Conservation (phyloP, 2,329 filamentous ascomycete species). For the Claviceps quebecensis region DNA sequence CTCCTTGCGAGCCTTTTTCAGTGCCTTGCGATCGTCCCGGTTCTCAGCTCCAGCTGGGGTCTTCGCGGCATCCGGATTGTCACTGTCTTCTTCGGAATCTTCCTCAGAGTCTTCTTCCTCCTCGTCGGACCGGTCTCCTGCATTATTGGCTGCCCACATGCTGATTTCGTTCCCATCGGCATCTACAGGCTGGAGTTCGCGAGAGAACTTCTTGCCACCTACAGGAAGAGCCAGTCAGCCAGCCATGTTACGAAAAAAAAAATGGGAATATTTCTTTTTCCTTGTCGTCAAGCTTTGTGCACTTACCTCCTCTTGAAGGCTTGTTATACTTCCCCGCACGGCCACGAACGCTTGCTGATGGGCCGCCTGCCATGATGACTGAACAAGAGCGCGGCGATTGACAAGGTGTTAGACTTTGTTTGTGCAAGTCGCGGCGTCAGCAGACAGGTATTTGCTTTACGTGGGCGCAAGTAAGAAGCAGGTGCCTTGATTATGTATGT, state of each 20-base stretch:
- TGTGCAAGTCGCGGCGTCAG: neutral
- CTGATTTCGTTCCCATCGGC: constrained; percentile 76
- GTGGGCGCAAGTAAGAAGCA: neutral
- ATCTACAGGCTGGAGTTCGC: constrained; percentile 76
- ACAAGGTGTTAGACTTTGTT: neutral
- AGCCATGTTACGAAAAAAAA: neutral
- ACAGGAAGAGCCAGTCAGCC: neutral
- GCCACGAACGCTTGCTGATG: constrained; percentile 45
- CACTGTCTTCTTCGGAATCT: constrained; percentile 38
- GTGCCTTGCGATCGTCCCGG: constrained; percentile 76
- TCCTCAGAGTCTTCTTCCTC: constrained; percentile 39
- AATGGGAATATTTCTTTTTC: no score
- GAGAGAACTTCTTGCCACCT: constrained; percentile 95
- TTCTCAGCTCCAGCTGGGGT: constrained; percentile 36
- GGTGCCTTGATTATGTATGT: neutral
- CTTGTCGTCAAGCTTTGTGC: neutral
- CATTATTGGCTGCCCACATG: constrained; percentile 64
- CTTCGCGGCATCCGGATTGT: constrained; percentile 28
- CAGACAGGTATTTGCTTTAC: neutral
- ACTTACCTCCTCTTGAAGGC: constrained; percentile 74
- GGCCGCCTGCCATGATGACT: constrained; percentile 30
- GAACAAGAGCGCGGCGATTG: neutral
- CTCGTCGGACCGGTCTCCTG: constrained; percentile 38
- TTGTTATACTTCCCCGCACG: constrained; percentile 92
- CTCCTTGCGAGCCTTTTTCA: constrained; percentile 81